These are phyloP conservation scores for Aspergillus ustus DNA, from an alignment of 2,329 filamentous ascomycete genomes.

Conservation along the genomic window DNA sequence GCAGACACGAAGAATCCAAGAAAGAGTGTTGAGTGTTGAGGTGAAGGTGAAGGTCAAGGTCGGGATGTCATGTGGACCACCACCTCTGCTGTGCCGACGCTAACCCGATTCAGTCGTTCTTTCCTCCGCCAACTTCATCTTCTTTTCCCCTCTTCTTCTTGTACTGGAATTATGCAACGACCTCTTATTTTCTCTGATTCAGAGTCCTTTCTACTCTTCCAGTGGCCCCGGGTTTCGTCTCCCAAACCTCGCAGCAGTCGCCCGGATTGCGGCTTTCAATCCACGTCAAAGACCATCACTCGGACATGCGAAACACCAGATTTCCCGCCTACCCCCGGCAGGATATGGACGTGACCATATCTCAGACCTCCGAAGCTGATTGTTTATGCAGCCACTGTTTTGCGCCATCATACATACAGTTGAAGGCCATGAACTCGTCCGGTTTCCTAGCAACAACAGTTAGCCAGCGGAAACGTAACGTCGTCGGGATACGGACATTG, in stretches of 20 bases:
- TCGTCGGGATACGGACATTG: background rate
- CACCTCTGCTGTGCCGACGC: background rate
- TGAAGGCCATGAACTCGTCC: slow-evolving; percentile 15
- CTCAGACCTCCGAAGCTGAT: background rate
- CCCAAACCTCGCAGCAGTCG: no score
- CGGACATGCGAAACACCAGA: no score
- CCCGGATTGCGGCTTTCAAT: no score
- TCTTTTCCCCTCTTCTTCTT: no score
- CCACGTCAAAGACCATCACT: no score
- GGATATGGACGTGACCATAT: no score
- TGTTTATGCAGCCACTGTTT: slow-evolving; percentile 4
- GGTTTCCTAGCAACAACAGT: slow-evolving; percentile 2
- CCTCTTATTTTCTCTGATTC: no score
- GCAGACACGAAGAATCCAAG: background rate
- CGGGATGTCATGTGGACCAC: slow-evolving; percentile 1
- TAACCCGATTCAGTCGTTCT: background rate
- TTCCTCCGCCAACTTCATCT: background rate
- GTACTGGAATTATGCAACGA: no score
- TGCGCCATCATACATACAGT: slow-evolving; percentile 8
- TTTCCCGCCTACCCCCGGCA: no score
- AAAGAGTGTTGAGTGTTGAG: background rate
- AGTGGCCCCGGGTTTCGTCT: no score
- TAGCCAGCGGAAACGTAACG: background rate
- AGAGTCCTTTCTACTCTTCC: no score
- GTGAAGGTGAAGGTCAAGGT: background rate